Conservation (phyloP, 1,139 yeast genomes). For the Scheffersomyces illinoinensis region DNA sequence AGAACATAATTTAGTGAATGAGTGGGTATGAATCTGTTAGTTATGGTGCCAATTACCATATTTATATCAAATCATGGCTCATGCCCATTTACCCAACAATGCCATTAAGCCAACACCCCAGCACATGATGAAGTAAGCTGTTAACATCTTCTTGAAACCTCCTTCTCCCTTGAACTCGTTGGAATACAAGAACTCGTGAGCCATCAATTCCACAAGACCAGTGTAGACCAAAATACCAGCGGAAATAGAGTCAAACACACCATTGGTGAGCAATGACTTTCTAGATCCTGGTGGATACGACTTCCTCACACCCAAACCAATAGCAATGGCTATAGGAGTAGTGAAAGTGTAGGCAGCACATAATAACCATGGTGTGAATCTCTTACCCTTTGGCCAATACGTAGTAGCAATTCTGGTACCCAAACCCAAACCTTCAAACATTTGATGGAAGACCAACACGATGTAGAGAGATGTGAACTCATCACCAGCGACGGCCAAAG, state of each 20-base stretch:
- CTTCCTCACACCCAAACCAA: conserved; percentile 80
- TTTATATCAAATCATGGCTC: not conserved
- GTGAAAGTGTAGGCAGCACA: conserved; percentile 65
- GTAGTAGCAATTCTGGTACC: conserved; percentile 83
- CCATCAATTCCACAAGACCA: conserved; percentile 84
- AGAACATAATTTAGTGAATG: not conserved
- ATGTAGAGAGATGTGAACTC: conserved; percentile 77
- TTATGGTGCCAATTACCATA: no score
- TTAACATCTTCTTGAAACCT: conserved; percentile 41
- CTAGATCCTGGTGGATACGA: conserved; percentile 63
- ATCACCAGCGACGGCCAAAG: conserved; percentile 68
- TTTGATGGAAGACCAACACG: conserved; percentile 86
- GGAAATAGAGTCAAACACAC: conserved; percentile 79
- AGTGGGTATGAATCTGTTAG: no score
- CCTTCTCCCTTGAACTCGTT: conserved; percentile 56
- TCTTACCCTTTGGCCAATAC: conserved; percentile 56
- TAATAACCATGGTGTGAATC: conserved; percentile 58
- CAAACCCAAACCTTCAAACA: conserved; percentile 90
- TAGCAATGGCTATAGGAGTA: conserved; percentile 82
- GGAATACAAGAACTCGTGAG: conserved; percentile 80
- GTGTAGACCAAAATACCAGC: conserved; percentile 86
- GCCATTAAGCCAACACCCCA: conserved; percentile 86
- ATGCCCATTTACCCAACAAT: conserved; percentile 87
- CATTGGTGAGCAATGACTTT: conserved; percentile 68
- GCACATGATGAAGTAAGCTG: conserved; percentile 49